Percentiles rank a stretch among this genome's conserved stretches.
Conservation (phyloP, 106 monocot genomes). For the Platanthera zijinensis region DNA sequence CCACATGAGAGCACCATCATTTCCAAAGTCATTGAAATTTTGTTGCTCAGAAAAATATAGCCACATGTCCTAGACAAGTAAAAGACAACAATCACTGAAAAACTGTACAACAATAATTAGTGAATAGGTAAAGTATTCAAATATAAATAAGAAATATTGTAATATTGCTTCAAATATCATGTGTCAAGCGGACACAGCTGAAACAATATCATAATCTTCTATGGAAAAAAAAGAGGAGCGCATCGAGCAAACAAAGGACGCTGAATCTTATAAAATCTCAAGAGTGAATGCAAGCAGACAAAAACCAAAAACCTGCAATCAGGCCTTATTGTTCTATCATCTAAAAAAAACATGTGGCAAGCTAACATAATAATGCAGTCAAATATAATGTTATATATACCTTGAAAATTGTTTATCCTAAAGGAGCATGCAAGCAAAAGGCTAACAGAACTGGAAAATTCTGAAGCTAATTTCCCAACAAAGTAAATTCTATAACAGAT, state of each 20-base stretch:
- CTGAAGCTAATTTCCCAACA: background rate
- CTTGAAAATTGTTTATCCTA: background rate
- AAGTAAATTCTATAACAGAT: background rate
- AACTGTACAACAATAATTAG: background rate
- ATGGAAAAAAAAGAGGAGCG: background rate
- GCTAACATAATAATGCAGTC: background rate
- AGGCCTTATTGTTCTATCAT: background rate
- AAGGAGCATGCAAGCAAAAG: background rate
- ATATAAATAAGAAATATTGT: background rate
- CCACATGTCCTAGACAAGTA: conserved; percentile 85
- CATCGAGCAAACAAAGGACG: too few relatives aligned
- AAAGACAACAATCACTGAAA: background rate
- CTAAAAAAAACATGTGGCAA: background rate
- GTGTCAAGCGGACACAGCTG: background rate
- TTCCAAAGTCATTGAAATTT: conserved; percentile 75
- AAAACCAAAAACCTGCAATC: background rate
- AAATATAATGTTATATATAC: background rate
- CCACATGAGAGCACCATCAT: conserved; percentile 87
- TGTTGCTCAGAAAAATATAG: conserved; percentile 80
- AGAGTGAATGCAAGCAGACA: too few relatives aligned
- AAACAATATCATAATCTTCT: background rate
- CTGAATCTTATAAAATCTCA: too few relatives aligned
- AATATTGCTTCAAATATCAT: background rate
- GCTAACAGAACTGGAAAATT: background rate
- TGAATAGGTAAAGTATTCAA: background rate